These are phyloP conservation scores for Mollisia scopiformis DNA, from an alignment of 2,329 filamentous ascomycete genomes.

Conservation along the genomic window DNA sequence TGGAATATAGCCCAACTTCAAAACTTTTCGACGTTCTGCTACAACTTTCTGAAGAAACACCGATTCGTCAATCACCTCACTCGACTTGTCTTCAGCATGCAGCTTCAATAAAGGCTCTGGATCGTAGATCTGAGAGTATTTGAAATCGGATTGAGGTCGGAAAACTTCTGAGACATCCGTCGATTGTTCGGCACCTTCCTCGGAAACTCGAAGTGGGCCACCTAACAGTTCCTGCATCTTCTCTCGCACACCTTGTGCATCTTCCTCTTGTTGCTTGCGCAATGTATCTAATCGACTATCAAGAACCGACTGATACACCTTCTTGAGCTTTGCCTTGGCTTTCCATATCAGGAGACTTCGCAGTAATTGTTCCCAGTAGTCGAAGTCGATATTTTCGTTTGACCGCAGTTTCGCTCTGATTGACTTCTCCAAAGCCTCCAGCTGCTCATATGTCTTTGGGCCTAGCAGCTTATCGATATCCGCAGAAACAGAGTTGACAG, in stretches of 20 bases:
- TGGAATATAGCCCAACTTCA: slow-evolving; percentile 72
- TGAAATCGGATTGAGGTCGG: slow-evolving; percentile 34
- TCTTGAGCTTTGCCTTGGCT: slow-evolving; percentile 81
- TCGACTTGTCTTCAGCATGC: slow-evolving; percentile 62
- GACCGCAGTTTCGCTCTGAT: slow-evolving; percentile 85
- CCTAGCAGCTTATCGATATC: slow-evolving; percentile 88
- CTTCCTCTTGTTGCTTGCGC: slow-evolving; percentile 67
- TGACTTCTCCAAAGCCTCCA: slow-evolving; percentile 85
- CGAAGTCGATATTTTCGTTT: slow-evolving; percentile 85
- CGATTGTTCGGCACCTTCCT: slow-evolving; percentile 28
- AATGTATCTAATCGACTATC: slow-evolving; percentile 69
- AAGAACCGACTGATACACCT: slow-evolving; percentile 76
- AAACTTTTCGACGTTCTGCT: slow-evolving; percentile 60
- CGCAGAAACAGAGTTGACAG: slow-evolving; percentile 78
- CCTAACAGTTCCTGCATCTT: slow-evolving; percentile 55
- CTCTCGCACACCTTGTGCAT: slow-evolving; percentile 58
- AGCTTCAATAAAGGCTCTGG: slow-evolving; percentile 69
- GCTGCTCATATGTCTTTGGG: slow-evolving; percentile 83
- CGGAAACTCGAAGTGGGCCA: slow-evolving; percentile 33
- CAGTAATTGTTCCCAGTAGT: slow-evolving; percentile 96
- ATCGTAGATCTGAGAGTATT: slow-evolving; percentile 54
- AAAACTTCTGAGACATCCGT: slow-evolving; percentile 19
- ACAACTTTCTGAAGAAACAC: slow-evolving; percentile 60
- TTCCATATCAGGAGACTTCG: slow-evolving; percentile 88
- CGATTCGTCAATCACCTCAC: slow-evolving; percentile 60